These are phyloP conservation scores for Polygonum aviculare DNA, from an alignment of 148 eudicot genomes.

Conservation along the genomic window DNA sequence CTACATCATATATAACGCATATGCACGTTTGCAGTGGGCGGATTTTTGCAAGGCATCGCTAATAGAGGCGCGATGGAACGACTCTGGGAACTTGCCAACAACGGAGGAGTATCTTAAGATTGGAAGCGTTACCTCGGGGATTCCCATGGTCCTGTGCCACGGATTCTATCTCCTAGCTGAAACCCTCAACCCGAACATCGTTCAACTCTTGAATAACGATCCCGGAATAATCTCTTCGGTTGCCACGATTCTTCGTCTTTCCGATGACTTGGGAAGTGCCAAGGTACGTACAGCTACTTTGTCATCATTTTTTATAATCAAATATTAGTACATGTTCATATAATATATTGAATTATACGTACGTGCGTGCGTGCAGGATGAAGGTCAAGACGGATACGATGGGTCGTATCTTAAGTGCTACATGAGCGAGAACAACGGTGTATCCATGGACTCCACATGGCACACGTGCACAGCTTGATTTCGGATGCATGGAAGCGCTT, in stretches of 20 bases:
- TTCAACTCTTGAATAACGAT: constrained; percentile 2
- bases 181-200: no score
- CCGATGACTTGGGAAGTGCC: constrained; percentile 46
- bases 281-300: constrained; percentile 16
- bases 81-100: constrained; percentile 20
- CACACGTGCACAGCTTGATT: constrained; percentile 19
- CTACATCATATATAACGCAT: background rate
- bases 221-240: constrained; percentile 30
- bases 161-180: no score
- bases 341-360: no score
- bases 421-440: constrained; percentile 19
- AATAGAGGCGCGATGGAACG: constrained; percentile 37
- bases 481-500: constrained; percentile 31
- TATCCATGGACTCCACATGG: constrained; percentile 17
- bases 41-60: constrained; percentile 29
- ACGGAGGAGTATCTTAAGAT: constrained; percentile 40
- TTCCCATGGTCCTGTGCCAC: constrained; percentile 38
- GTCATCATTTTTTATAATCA: no score
- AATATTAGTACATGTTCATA: no score
- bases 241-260: constrained; percentile 43
- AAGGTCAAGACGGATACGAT: constrained; percentile 27
- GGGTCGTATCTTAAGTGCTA: constrained; percentile 28
- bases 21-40: constrained; percentile 31
- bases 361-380: constrained; percentile 18
- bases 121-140: constrained; percentile 37